Base-by-base conservation (phyloP, 2,329 filamentous ascomycete genomes). In the Rutstroemia sp. region DNA sequence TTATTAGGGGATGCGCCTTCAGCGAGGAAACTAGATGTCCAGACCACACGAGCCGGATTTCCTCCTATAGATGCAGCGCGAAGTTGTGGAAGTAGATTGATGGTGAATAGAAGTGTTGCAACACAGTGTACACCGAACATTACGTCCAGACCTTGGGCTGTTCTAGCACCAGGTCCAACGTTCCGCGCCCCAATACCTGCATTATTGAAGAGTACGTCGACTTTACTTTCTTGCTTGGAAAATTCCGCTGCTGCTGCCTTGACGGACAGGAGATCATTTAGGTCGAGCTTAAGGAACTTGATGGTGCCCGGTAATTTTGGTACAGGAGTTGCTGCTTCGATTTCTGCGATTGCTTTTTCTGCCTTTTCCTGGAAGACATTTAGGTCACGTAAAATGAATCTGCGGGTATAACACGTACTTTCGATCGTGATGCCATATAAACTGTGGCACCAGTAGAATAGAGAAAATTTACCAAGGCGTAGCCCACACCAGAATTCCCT, bases 391-490 rank as follows among this genome's bases (percentile, higher is more conserved):
- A 17, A 41, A 16, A 16, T 17, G n/a, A n/a, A 41, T 14, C n/a
- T 16, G n/a, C 12, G n/a, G n/a, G 38, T 41, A 16, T n/a, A 17
- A 12, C 12, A 41, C 14, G 38, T 41, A 42, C 39, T n/a, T 42
- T 17, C 39, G 39, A 42, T 34, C 75, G 70, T 5, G 69, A 70
- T n/a, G 70, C 68, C 12, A 76, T 62, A 59, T 73, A 76, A 34
- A 76, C 71, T 41, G 65, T 73, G 44, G 69, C 75, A 53, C 71
- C 69, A 38, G 70, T 67, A 17, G 57, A 53, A 61, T 72, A 74
- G 39, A 75, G 69, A 19, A 73, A 67, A 8, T 58, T 59, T 14
- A 65, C 63, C 1, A 73, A 58, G 37, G 72, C 68, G 45, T 69
- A 67, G 45, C 73, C 73, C 2, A 74, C 51, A 3, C 73, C 73